Base-by-base conservation (phyloP, 306 rosid species). In the Fagus crenata region DNA sequence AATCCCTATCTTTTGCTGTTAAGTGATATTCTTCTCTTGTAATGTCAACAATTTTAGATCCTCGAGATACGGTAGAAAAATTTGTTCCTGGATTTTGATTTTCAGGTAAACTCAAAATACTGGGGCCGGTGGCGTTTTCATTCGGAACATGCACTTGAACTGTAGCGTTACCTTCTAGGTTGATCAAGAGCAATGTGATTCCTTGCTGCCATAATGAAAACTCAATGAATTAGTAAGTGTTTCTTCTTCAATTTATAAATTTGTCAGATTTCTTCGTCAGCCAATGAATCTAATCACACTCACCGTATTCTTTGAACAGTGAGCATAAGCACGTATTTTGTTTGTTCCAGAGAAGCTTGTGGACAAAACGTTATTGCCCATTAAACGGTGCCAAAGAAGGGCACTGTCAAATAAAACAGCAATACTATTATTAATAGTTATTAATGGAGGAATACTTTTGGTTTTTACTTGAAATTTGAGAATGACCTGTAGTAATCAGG, bases 221-320 rank as follows among this genome's bases (percentile, higher is more conserved):
- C 6, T 15, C 5, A 2, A 7, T 67, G 3, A 39, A n/a, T 37
- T 7, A 33, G 3, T 6, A 61, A 61, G 11, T 4, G 0, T 22
- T 22, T 22, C 28, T 33, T 60, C 3, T 5, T 46, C 51, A 46
- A 9, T 9, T 46, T 9, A 7, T 9, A 3, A 7, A 14, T 46
- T 46, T 46, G 51, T 46, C 1, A 8, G 8, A 3, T 37, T 3
- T 65, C 4, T 1, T 13, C 14, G 1, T 67, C 4, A 4, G 1
- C 22, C 1, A 3, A 2, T 3, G 22, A 13, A 31, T 35, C 39
- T 41, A 31, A 76, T 22, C 43, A 53, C 32, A 84, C 97, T 87
- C 77, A 96, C 99, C 2, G 89, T 89, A 82, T 87, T 85, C 80
- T 96, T 96, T 72, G 99, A 89, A 51, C 99, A 91, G 77, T 96